Base-by-base conservation (phyloP, 495 filamentous ascomycete genomes). In the Aspergillus homomorphus region DNA sequence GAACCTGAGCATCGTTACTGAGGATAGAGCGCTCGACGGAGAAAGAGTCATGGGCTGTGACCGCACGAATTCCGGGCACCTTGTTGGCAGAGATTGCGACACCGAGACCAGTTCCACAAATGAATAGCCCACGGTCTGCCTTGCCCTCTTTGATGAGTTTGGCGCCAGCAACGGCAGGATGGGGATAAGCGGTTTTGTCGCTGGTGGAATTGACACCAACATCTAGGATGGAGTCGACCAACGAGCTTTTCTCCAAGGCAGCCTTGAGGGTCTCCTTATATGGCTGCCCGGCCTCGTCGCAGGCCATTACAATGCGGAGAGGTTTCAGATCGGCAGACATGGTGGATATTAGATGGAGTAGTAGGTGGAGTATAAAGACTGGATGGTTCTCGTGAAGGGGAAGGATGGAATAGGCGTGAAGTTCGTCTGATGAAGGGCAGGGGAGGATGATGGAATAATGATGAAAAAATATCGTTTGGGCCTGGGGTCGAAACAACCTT, bases 81-180 rank as follows among this genome's bases (percentile, higher is more conserved):
- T 93, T 93, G 78, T 95, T 95, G 67, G 90, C 90, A 21, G 82
- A 73, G 70, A 95, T 95, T 59, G 90, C 90, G 10, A 95, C 90
- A 4, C 90, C 90, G 24, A 95, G 80, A 2, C 90, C 90, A 4
- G 90, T 95, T 12, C 90, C 90, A 75, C 90, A 95, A 77, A 95
- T 91, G 65, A 93, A 81, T 45, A 95, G 80, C 2, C 89, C 90
- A 33, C 90, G 85, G 71, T 95, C 90, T 19, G 80, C 84, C 70
- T 80, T 74, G 65, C 90, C 89, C 24, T 80, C 77, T 21, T 77
- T 79, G 59, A 92, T 85, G 20, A 88, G 80, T 66, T 86, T 75
- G 51, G 81, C 86, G 12, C 88, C 89, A 51, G 80, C 80, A 30
- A 89, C 87, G 51, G 90, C 90, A 53, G 89, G 80, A 76, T 90